Conservation (phyloP, 192 early-diverging fungal genomes). For the Coemansia sp. region DNA sequence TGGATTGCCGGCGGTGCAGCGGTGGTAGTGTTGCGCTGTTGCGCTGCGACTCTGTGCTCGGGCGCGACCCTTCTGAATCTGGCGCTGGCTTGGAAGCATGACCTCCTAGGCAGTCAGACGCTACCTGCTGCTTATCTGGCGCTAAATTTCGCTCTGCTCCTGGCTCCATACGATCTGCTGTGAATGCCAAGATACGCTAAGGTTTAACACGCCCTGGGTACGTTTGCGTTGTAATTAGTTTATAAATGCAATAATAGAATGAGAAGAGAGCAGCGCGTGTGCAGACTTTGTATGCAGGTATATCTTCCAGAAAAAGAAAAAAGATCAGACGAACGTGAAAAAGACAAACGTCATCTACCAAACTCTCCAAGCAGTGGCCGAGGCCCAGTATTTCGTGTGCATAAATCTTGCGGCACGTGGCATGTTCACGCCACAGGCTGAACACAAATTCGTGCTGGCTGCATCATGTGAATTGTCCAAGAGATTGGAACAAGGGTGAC, state of each 20-base stretch:
- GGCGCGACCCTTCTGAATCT: neutral
- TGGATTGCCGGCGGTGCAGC: slow-evolving; percentile 8
- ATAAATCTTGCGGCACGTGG: too few relatives aligned
- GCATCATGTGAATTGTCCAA: neutral
- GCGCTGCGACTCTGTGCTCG: neutral
- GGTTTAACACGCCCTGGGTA: neutral
- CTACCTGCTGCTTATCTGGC: neutral
- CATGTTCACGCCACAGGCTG: too few relatives aligned
- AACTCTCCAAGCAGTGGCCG: too few relatives aligned
- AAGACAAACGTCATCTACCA: too few relatives aligned
- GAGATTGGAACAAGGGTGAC: neutral
- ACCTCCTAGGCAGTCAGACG: neutral
- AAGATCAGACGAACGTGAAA: neutral
- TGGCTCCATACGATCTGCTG: neutral
- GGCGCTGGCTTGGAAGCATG: slow-evolving; percentile 4
- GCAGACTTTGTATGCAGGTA: neutral
- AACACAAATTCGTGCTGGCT: too few relatives aligned
- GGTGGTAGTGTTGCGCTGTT: neutral
- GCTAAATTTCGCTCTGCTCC: neutral
- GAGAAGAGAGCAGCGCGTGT: neutral
- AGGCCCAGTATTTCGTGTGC: too few relatives aligned
- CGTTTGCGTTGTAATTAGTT: neutral
- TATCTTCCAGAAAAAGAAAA: neutral
- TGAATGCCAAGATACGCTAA: neutral
- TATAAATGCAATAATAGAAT: neutral